Base-by-base conservation (phyloP, 2,329 filamentous ascomycete genomes). In the Blastomyces emzantsi region DNA sequence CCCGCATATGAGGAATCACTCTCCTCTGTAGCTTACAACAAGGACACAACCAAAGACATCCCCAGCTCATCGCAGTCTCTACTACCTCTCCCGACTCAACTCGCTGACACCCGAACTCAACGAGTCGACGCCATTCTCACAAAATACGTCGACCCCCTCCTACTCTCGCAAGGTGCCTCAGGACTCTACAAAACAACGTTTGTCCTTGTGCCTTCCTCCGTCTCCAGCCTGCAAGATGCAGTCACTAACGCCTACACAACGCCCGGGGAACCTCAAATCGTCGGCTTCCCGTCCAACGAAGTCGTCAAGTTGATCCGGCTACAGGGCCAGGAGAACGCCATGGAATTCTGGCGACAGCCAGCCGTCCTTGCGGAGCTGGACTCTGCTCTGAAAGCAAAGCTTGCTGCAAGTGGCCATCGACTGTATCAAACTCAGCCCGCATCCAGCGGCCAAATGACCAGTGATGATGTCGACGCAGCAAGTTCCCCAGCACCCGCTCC, bases 131-230 rank as follows among this genome's bases (percentile, higher is more conserved):
- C 73, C 41, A 70, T 79, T 19, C 73, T 80, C 39, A 68, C 72
- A 39, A 71, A 66, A 1, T 71, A 77, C 65, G 74, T 81, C 63
- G 73, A 77, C 39, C 78, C 79, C 1, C 68, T 77, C 22, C 69
- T 81, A 58, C 68, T 74, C 62, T 65, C 72, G 15, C 76, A 77
- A 66, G 75, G 75, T 49, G 68, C 72, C 13, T 74, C 75, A 41
- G 78, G 78, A 36, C 74, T 80, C 49, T 75, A 76, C 19, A 75
- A 75, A 64, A 78, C 77, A 17, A 77, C 73, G 15, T 75, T 80
- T 64, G 72, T 79, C 41, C 71, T 81, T 17, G 69, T 81, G 0
- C 79, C 79, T 11, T 79, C 78, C 3, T 76, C 79, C 64, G 73
- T 76, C 11, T 69, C 71, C 19, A 72, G 71, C 8, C 65, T 73